A percentile compares a stretch with the other conserved stretches of the same genome.
Conservation (phyloP, 371 early-diverging fungal species). For the Actinomucor elegans region DNA sequence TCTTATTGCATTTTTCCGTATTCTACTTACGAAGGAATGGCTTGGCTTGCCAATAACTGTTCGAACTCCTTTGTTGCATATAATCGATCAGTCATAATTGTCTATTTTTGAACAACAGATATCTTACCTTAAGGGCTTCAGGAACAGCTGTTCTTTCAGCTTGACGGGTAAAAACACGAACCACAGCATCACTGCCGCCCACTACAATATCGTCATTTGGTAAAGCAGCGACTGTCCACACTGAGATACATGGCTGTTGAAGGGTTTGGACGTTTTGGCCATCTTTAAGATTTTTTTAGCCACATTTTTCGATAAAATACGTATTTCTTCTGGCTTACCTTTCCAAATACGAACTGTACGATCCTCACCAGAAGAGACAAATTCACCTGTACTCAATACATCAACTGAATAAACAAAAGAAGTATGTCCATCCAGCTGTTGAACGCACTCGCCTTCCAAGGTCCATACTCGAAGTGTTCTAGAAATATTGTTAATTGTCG, state of each 20-base stretch:
- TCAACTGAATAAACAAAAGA: constrained; percentile 90
- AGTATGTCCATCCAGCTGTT: constrained; percentile 84
- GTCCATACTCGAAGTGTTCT: constrained; percentile 86
- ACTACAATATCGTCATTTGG: constrained; percentile 87
- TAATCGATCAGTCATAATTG: no score
- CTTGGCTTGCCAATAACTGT: constrained; percentile 68
- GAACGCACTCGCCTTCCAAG: constrained; percentile 70
- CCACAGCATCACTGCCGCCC: constrained; percentile 83
- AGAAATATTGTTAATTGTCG: no score
- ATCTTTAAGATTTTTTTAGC: no score
- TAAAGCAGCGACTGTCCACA: constrained; percentile 84
- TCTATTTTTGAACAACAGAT: no score
- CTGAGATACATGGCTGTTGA: constrained; percentile 84
- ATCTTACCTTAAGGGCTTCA: constrained; percentile 44
- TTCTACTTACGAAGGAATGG: constrained; percentile 72
- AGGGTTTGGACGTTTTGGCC: constrained; percentile 78
- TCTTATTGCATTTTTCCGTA: neutral
- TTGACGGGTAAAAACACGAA: constrained; percentile 79
- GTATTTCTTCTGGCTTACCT: no score
- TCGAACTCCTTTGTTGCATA: constrained; percentile 73
- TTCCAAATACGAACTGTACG: constrained; percentile 88
- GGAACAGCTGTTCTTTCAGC: constrained; percentile 63
- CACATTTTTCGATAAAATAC: no score
- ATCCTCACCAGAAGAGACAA: constrained; percentile 94
- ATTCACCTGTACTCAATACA: constrained; percentile 71